These are phyloP conservation scores for Penicillium vulpinum DNA, from an alignment of 2,329 filamentous ascomycete genomes.

Conservation along the genomic window DNA sequence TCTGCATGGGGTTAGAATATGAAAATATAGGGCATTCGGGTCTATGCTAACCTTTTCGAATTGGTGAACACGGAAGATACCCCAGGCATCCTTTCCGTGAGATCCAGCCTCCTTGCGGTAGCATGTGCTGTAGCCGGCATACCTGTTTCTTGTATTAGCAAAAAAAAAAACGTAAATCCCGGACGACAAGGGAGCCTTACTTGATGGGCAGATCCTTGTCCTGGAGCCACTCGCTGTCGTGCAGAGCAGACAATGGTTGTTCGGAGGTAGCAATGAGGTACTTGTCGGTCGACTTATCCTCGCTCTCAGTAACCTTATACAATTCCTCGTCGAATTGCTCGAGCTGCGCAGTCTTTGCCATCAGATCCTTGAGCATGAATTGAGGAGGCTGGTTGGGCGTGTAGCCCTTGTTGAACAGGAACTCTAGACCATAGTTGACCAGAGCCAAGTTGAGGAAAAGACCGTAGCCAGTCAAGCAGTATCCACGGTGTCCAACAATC, in stretches of 20 bases:
- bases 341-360: slow-evolving; percentile 97
- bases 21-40: not conserved
- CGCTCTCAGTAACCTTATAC: slow-evolving; percentile 87
- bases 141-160: slow-evolving; percentile 42
- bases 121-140: slow-evolving; percentile 89
- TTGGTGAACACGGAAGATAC: slow-evolving; percentile 96
- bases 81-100: slow-evolving; percentile 93
- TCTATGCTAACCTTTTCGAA: slow-evolving; percentile 73
- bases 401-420: slow-evolving; percentile 78
- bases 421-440: slow-evolving; percentile 92
- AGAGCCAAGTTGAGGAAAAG: slow-evolving; percentile 90
- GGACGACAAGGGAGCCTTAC: slow-evolving; percentile 42
- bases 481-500: slow-evolving; percentile 90
- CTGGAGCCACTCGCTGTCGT: slow-evolving; percentile 90
- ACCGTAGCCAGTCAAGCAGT: slow-evolving; percentile 87
- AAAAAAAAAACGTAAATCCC: not conserved
- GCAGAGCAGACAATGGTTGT: slow-evolving; percentile 89
- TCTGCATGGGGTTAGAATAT: slow-evolving; percentile 39
- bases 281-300: slow-evolving; percentile 86
- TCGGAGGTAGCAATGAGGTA: slow-evolving; percentile 81
- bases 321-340: slow-evolving; percentile 97
- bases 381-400: slow-evolving; percentile 82
- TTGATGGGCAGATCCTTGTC: slow-evolving; percentile 85
- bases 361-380: slow-evolving; percentile 92
- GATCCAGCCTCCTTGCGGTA: slow-evolving; percentile 94